Base-by-base conservation (phyloP, 768 basidiomycete species). In the Exidia glandulosa region DNA sequence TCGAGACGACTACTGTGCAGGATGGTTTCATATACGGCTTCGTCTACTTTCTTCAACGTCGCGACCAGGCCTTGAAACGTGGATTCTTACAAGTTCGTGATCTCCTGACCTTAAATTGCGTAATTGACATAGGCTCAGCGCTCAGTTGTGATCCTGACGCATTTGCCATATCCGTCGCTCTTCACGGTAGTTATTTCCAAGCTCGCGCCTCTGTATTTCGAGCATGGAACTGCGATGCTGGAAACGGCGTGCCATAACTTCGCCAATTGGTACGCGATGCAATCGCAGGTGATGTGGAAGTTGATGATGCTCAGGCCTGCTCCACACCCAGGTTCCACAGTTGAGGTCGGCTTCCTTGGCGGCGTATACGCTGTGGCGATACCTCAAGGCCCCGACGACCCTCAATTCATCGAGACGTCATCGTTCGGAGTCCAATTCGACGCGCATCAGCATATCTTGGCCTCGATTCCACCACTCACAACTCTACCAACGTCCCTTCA, bases 191-290 rank as follows among this genome's bases (percentile, higher is more conserved):
- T 82, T 0, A 70, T 94, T 29, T 73, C 81, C 25, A 79, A 82
- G 55, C 79, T 96, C 45, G 93, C 90, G 0, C 89, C 91, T 0
- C 71, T 88, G 30, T 89, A 84, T 66, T 80, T 84, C 61, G 69
- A 73, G 27, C 88, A 92, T 62, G 91, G 89, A 3, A 78, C 81
- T 3, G 79, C 88, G 0, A 93, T 91, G 78, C 75, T 94, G 2
- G 91, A 95, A 71, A 81, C 85, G 1, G 90, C 90, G 2, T 93
- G 90, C 68, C 82, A 94, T 66, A 88, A 89, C 61, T 86, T 93
- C 29, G 82, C 89, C 4, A 82, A 78, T 62, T 96, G 92, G 92
- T 94, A 74, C 67, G 65, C 58, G n/a, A n/a, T n/a, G n/a, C n/a
- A n/a, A n/a, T n/a, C n/a, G n/a, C n/a, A n/a, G n/a, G n/a, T n/a